Evolutionary conservation across 225 moss, liverwort and hornwort genomes (phyloP).

Genomic region (Marchantia paleacea): DNA sequence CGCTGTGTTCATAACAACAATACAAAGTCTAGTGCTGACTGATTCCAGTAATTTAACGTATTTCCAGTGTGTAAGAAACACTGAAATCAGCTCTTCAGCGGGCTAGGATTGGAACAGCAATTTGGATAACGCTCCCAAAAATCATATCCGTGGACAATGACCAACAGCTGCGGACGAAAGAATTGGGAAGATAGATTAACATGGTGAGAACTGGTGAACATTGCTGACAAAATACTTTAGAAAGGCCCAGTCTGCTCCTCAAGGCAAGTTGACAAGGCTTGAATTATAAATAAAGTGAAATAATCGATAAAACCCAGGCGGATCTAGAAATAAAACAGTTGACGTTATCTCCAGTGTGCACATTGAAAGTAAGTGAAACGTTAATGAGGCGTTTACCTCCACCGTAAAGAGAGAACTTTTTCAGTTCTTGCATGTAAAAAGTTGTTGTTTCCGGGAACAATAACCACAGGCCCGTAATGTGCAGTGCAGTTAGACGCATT

Average conservation of each 20-base stretch:
- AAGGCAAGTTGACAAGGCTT: neutral
- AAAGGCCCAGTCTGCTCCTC: neutral
- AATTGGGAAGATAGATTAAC: neutral
- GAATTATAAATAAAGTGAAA: too few relatives aligned
- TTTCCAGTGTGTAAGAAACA: neutral
- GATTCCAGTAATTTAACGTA: neutral
- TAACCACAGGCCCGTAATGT: conserved; percentile 75
- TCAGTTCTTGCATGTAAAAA: conserved; percentile 62
- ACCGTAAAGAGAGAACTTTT: conserved; percentile 57
- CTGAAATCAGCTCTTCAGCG: neutral
- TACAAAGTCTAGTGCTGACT: neutral
- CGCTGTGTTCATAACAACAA: neutral
- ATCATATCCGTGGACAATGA: neutral
- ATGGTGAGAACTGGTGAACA: neutral
- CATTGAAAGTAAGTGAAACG: neutral
- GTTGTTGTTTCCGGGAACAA: conserved; percentile 61
- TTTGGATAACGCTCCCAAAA: neutral
- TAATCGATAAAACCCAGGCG: too few relatives aligned
- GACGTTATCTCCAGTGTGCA: neutral
- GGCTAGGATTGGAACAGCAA: neutral
- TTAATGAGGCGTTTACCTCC: conserved; percentile 51
- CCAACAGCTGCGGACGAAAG: neutral
- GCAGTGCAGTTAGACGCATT: conserved; percentile 58
- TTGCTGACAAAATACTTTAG: neutral
- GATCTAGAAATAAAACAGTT: neutral